Evolutionary conservation across 345 rosid genomes (phyloP).

Genomic region (Schrenkiella parvula): DNA sequence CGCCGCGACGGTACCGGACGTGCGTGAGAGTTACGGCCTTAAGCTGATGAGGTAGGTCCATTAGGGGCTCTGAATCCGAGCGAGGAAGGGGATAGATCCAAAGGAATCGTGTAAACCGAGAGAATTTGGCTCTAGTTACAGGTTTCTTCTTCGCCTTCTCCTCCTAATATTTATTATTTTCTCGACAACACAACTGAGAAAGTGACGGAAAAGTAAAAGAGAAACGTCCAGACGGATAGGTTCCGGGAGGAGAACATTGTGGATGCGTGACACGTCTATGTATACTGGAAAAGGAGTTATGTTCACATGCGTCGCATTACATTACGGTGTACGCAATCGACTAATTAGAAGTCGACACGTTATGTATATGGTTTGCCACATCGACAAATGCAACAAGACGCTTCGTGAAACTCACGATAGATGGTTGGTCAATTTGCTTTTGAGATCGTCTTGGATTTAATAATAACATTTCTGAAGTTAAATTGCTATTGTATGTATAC

Average conservation of each 20-base stretch:
- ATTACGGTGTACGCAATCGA: neutral
- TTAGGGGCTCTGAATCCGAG: neutral
- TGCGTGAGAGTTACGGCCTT: conserved; percentile 89
- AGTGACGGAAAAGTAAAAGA: conserved; percentile 11
- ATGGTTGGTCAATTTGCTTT: neutral
- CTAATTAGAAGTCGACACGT: conserved; percentile 9
- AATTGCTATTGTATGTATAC: neutral
- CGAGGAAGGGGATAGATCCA: conserved; percentile 6
- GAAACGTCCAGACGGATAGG: neutral
- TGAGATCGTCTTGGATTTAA: neutral
- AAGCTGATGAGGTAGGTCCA: conserved; percentile 30
- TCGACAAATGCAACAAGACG: neutral
- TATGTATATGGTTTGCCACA: neutral
- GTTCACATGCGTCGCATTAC: conserved; percentile 6
- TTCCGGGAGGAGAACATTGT: neutral
- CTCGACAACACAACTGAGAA: conserved; percentile 19
- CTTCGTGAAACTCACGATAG: neutral
- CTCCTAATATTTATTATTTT: neutral
- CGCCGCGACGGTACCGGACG: conserved; percentile 77
- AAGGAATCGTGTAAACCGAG: neutral
- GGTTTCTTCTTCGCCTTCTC: neutral
- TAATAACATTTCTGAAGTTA: neutral
- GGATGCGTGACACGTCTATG: conserved; percentile 29
- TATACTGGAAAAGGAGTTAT: neutral
- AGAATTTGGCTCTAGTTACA: neutral